Conservation (phyloP, 75 land plant genomes). For the Pseudotsuga menziesii region DNA sequence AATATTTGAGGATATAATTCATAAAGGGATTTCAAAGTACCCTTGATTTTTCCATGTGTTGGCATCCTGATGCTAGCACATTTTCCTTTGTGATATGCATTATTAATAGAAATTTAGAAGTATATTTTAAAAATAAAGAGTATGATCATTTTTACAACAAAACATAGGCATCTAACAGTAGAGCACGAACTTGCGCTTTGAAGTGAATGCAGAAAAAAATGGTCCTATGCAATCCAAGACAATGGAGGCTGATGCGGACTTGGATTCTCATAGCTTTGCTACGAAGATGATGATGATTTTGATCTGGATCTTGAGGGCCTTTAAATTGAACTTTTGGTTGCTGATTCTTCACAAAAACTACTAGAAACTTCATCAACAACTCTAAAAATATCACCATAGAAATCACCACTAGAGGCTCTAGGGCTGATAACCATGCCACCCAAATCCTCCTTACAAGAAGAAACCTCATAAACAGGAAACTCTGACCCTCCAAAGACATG, state of each 20-base stretch:
- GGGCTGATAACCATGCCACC: background rate
- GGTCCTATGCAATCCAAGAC: constrained; percentile 1
- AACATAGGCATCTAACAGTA: no score
- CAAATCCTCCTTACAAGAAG: background rate
- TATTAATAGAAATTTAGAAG: no score
- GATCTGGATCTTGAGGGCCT: constrained; percentile 8
- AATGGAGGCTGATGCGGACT: background rate
- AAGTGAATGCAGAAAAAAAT: constrained; percentile 3
- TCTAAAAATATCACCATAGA: constrained; percentile 13
- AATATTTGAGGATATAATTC: no score
- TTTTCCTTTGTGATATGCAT: no score
- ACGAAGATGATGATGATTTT: background rate
- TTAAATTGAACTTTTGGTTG: background rate
- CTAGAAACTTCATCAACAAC: background rate
- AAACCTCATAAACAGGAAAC: constrained; percentile 7
- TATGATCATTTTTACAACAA: no score
- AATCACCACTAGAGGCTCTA: constrained; percentile 1
- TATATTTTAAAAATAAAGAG: no score
- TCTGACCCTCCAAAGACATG: constrained; percentile 9
- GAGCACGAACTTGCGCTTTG: constrained; percentile 5
- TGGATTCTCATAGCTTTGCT: background rate
- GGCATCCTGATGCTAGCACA: no score
- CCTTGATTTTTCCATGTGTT: no score
- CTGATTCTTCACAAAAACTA: background rate
- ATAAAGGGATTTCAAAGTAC: no score